These are phyloP conservation scores for Rhizophagus sp. DNA, from an alignment of 192 early-diverging fungal genomes.

Conservation along the genomic window DNA sequence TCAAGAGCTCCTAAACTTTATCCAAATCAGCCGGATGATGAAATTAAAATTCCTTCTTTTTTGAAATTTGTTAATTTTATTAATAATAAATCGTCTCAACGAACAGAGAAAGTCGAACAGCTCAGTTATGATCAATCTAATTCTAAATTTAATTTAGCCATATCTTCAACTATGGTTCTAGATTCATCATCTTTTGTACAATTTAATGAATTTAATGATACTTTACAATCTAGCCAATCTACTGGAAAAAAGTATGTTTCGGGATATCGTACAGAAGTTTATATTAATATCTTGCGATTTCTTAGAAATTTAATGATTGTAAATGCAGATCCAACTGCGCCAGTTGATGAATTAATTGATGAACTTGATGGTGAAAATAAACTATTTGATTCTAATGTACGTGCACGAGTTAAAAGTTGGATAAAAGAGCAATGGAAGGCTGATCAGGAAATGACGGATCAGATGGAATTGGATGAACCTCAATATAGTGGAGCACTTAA, in stretches of 20 bases:
- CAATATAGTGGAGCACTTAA: conserved; percentile 42
- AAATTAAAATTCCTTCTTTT: conserved; percentile 37
- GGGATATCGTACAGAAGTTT: conserved; percentile 63
- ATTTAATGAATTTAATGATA: conserved; percentile 11
- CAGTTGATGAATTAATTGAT: conserved; percentile 46
- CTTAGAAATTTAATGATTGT: conserved; percentile 62
- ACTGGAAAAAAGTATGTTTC: conserved; percentile 48
- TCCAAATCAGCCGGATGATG: neutral
- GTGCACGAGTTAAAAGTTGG: conserved; percentile 33
- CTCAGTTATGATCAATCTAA: no score
- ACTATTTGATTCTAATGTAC: conserved; percentile 36
- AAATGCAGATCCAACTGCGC: conserved; percentile 56
- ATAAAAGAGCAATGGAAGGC: conserved; percentile 40
- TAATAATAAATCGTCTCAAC: conserved; percentile 31
- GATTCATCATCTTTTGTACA: no score
- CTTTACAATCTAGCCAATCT: conserved; percentile 28
- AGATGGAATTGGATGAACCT: conserved; percentile 41
- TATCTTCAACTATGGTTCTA: no score
- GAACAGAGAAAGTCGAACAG: neutral
- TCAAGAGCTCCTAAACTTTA: conserved; percentile 26
- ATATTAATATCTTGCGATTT: conserved; percentile 61
- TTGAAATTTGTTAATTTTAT: conserved; percentile 41
- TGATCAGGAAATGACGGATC: conserved; percentile 42
- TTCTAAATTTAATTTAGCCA: no score
- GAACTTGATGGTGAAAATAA: conserved; percentile 43